phyloP scores from a whole-genome alignment of 805 yeast genomes.

The Candida golubevii region DNA sequence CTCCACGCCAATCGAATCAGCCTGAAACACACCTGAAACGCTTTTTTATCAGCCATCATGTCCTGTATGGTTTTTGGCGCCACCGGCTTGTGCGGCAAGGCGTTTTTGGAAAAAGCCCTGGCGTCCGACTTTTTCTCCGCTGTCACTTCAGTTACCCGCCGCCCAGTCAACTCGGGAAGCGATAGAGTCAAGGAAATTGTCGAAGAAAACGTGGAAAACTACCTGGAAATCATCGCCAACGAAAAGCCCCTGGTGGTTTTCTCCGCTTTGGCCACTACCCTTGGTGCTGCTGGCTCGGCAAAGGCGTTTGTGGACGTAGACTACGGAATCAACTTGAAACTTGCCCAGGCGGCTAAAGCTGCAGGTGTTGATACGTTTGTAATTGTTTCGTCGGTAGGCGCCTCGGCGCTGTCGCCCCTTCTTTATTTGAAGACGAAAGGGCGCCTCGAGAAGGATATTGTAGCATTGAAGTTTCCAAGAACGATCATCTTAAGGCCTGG shows the following conservation, averaged over 20 bases:
- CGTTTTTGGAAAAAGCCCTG: conserved; percentile 45
- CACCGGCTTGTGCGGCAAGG: conserved; percentile 73
- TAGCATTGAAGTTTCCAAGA: conserved; percentile 59
- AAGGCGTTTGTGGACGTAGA: conserved; percentile 70
- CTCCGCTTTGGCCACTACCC: conserved; percentile 16
- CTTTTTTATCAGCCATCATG: background rate
- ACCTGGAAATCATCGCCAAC: conserved; percentile 35
- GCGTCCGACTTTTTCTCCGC: conserved; percentile 31
- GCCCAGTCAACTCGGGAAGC: conserved; percentile 30
- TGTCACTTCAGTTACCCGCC: conserved; percentile 51
- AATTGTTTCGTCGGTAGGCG: conserved; percentile 64
- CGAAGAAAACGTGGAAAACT: conserved; percentile 44
- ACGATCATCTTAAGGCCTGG: conserved; percentile 82
- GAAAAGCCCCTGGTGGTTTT: conserved; percentile 14
- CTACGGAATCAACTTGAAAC: conserved; percentile 60
- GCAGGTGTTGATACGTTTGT: conserved; percentile 67
- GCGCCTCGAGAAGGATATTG: conserved; percentile 63
- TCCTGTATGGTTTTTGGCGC: conserved; percentile 49
- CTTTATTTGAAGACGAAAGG: conserved; percentile 71
- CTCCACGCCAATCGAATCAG: no score
- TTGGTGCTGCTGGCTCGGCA: conserved; percentile 53
- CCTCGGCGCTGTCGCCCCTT: conserved; percentile 51
- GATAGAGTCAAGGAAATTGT: conserved; percentile 36
- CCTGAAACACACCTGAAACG: no score
- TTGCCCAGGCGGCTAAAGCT: conserved; percentile 71